Base-by-base conservation (phyloP, 2,329 filamentous ascomycete genomes). In the Colletotrichum cereale region DNA sequence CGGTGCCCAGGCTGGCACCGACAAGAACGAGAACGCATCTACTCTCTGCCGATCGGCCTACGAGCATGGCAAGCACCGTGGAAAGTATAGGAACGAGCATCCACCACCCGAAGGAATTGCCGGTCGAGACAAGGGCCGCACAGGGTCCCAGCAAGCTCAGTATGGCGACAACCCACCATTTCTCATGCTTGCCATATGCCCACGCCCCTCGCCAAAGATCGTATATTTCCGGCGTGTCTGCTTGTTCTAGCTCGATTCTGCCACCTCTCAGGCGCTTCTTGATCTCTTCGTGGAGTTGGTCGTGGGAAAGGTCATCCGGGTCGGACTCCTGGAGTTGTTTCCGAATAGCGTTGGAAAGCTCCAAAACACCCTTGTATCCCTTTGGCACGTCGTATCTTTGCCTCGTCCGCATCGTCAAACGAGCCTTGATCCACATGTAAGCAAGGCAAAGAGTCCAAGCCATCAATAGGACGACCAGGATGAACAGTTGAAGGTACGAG, bases 401-500 rank as follows among this genome's bases (percentile, higher is more conserved):
- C 10, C 60, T 52, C 65, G 64, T 63, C 7, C 52, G n/a, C 58
- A 64, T 62, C 11, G 52, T 72, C 58, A 72, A 31, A 12, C 62
- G 74, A 5, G 74, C 72, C 52, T 73, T 72, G 18, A 75, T 57
- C 73, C 75, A 76, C 44, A 78, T 63, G 0, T 72, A 44, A 6
- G 50, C 75, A 26, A 73, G 72, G 8, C 76, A 75, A 36, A 74
- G 42, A 0, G 73, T 75, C 75, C 76, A 78, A 10, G 75, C 50
- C 14, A 57, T 24, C 1, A 77, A 57, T 6, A 71, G 29, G 1
- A 71, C 14, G 1, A 75, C 5, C 5, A 70, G 47, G 12, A 75
- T 56, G 38, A 75, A 74, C 2, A 75, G 52, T 55, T 78, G 77
- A 48, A 78, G 57, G 26, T 72, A 78, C 2, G 77, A 78, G 60